Conservation (phyloP, 2,329 filamentous ascomycete genomes). For the Raffaelea arxii region DNA sequence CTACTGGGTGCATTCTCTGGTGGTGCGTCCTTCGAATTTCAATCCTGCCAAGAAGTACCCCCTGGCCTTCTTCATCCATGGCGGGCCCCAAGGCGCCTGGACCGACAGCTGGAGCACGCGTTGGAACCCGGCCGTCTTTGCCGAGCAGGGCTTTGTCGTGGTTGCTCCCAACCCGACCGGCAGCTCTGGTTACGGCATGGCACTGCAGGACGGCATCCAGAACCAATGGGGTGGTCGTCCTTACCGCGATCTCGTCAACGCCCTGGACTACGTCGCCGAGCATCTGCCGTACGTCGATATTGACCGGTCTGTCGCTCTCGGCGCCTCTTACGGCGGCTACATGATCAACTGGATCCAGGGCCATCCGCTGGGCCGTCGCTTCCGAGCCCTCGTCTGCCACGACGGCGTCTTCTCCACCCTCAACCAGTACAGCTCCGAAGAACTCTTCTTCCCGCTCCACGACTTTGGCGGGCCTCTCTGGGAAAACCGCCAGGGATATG, state of each 20-base stretch:
- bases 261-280: slow-evolving; percentile 62
- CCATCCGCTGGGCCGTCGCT: slow-evolving; percentile 68
- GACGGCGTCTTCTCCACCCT: slow-evolving; percentile 74
- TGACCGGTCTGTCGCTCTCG: slow-evolving; percentile 58
- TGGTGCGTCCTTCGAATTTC: slow-evolving; percentile 59
- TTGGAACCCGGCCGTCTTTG: slow-evolving; percentile 81
- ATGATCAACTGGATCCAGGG: slow-evolving; percentile 93
- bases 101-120: slow-evolving; percentile 66
- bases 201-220: slow-evolving; percentile 65
- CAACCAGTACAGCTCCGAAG: slow-evolving; percentile 54
- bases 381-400: slow-evolving; percentile 82
- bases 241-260: slow-evolving; percentile 71
- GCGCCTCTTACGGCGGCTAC: slow-evolving; percentile 66
- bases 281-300: slow-evolving; percentile 62
- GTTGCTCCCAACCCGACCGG: slow-evolving; percentile 78
- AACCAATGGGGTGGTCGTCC: slow-evolving; percentile 78
- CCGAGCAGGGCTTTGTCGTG: slow-evolving; percentile 79
- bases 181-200: slow-evolving; percentile 72
- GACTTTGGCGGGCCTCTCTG: slow-evolving; percentile 55
- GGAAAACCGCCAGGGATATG: slow-evolving; percentile 54
- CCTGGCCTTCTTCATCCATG: slow-evolving; percentile 70
- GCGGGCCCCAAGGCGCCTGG: slow-evolving; percentile 73
- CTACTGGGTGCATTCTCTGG: slow-evolving; percentile 62
- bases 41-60: slow-evolving; percentile 61
- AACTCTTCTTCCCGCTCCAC: slow-evolving; percentile 61